Base-by-base conservation (phyloP, 2,329 filamentous ascomycete species). In the Aspergillus sp. region DNA sequence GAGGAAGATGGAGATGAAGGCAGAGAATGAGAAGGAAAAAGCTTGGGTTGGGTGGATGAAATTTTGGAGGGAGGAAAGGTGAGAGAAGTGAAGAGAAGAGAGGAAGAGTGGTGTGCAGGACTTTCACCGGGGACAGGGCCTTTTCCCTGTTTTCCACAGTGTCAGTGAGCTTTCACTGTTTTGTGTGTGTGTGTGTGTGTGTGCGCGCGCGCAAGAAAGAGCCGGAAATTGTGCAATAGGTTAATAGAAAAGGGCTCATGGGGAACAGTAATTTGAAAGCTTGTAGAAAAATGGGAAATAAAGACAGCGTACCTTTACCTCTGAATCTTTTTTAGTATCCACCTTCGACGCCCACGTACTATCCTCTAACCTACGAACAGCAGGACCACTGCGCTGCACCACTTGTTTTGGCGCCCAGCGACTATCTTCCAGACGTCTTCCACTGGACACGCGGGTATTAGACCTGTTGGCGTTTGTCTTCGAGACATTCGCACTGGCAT, bases 41-140 rank as follows among this genome's bases (percentile, higher is more conserved):
- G 25, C 32, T 9, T 47, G 35, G 46, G 25, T 39, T 9, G 47
- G 43, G 46, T 33, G 44, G 37, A 22, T 6, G 33, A 22, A 15
- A 6, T 13, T 17, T 13, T 12, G 19, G 25, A 43, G 9, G 13
- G 7, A 13, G 22, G 17, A 27, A 19, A 19, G 5, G 17, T 19
- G 37, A 19, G 5, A 5, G 17, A 17, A 20, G 37, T 7, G 33
- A 19, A 37, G 33, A 5, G 33, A 5, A 37, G 33, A n/a, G 33
- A 19, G 17, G 33, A 10, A 37, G 33, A 17, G 33, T 33, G 20
- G 33, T 12, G 4, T 30, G 25, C 9, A 30, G 10, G 25, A 30
- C 25, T 30, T 10, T 30, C 17, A 37, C 12, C 17, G 33, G 33
- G 17, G 4, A 4, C 37, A 39, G 4, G 25, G 25, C 9, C 15